A percentile compares a stretch with the other conserved stretches of the same genome.
Evolutionary conservation across 1,284 basidiomycete species (phyloP).

Genomic region (Leccinum griseonigrum): DNA sequence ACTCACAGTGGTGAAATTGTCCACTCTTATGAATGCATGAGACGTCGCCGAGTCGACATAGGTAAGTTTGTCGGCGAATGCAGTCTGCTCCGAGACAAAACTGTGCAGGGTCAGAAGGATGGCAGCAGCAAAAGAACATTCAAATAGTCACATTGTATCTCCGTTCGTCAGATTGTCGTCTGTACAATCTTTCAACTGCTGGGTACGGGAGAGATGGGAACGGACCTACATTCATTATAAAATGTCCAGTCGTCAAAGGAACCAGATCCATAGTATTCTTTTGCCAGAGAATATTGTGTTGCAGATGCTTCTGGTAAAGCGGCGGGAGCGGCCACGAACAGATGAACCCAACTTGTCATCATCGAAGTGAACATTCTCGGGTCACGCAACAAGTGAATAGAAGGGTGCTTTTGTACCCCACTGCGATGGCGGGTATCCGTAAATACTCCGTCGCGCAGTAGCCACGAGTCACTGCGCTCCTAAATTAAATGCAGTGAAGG

Average conservation of each 20-base stretch:
- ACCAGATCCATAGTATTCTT: slow-evolving; percentile 47
- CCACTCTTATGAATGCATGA: slow-evolving; percentile 70
- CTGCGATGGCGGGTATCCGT: not conserved
- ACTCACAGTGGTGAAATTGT: slow-evolving; percentile 57
- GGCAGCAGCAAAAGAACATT: not conserved
- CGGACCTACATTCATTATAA: slow-evolving; percentile 45
- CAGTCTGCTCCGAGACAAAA: slow-evolving; percentile 53
- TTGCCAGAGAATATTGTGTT: slow-evolving; percentile 41
- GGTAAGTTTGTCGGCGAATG: slow-evolving; percentile 51
- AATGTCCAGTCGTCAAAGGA: slow-evolving; percentile 61
- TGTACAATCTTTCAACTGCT: slow-evolving; percentile 26
- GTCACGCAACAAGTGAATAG: not conserved
- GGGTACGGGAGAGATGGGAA: not conserved
- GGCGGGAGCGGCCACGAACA: slow-evolving; percentile 8
- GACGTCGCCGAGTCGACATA: slow-evolving; percentile 57
- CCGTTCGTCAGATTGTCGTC: slow-evolving; percentile 73
- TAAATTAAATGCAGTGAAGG: not conserved
- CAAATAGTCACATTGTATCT: slow-evolving; percentile 49
- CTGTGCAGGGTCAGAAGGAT: slow-evolving; percentile 30
- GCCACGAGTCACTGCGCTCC: not conserved
- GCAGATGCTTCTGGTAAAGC: slow-evolving; percentile 16
- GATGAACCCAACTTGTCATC: slow-evolving; percentile 6
- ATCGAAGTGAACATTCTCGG: slow-evolving; percentile 10
- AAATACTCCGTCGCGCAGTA: slow-evolving; percentile 9
- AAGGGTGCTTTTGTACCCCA: not conserved